Evolutionary conservation across 352 stramenopile species (phyloP).

Genomic region (Globisporangium cystogenes): DNA sequence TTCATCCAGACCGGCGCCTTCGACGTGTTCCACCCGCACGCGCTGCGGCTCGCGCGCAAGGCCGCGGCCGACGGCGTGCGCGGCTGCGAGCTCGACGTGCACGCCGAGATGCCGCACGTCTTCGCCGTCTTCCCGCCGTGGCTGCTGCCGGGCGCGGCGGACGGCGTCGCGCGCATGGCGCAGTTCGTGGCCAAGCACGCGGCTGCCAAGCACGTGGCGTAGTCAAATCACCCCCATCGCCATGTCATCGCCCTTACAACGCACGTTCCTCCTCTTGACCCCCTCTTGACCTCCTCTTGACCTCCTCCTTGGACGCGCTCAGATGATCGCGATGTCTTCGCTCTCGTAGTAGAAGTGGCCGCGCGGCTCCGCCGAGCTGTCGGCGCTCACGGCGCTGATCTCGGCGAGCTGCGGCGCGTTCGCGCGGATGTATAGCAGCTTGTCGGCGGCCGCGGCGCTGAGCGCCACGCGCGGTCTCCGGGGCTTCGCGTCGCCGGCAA

Average conservation of each 20-base stretch:
- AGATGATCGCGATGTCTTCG: conserved; percentile 6
- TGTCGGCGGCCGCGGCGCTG: not conserved
- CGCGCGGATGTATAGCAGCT: conserved; percentile 2
- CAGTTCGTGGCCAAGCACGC: conserved; percentile 14
- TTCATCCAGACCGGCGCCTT: conserved; percentile 40
- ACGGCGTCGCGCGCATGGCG: conserved; percentile 14
- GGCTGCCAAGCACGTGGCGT: too few species aligned
- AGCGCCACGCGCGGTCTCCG: not conserved
- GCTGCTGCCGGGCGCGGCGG: conserved; percentile 12
- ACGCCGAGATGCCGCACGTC: conserved; percentile 21
- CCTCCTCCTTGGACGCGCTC: too few species aligned
- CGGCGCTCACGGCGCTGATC: not conserved
- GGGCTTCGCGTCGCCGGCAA: not conserved
- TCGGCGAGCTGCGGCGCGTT: not conserved
- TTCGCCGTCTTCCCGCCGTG: conserved; percentile 15
- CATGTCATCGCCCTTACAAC: too few species aligned
- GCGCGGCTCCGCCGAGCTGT: not conserved
- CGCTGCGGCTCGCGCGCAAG: conserved; percentile 28
- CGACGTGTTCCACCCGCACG: conserved; percentile 40
- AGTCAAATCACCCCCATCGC: too few species aligned
- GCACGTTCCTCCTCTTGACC: too few species aligned
- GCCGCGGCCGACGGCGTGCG: conserved; percentile 20
- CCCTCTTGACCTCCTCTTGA: too few species aligned
- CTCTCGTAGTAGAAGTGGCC: conserved; percentile 5
- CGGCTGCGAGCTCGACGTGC: conserved; percentile 24